Percentiles rank a stretch among this genome's conserved stretches.
Conservation (phyloP, 2,329 filamentous ascomycete genomes). For the Pestalotiopsis sp. region DNA sequence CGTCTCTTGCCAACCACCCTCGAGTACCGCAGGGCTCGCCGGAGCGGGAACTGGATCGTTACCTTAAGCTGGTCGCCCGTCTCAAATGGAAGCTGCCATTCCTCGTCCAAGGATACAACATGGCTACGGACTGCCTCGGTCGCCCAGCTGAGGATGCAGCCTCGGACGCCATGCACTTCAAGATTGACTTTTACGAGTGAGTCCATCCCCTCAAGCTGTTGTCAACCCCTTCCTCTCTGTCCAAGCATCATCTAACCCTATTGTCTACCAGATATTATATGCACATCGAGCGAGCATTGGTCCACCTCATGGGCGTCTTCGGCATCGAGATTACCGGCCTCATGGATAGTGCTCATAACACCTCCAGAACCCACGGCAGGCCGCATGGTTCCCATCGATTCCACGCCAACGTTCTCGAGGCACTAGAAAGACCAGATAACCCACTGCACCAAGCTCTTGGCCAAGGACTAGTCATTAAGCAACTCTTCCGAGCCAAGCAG, state of each 20-base stretch:
- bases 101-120: constrained; percentile 57
- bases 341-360: constrained; percentile 12
- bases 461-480: constrained; percentile 53
- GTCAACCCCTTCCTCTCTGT: no score
- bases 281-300: constrained; percentile 70
- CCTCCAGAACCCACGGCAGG: constrained; percentile 13
- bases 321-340: constrained; percentile 50
- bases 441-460: constrained; percentile 62
- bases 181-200: constrained; percentile 75
- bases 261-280: constrained; percentile 55
- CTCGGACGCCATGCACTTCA: constrained; percentile 66
- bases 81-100: constrained; percentile 67
- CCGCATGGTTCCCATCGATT: constrained; percentile 50
- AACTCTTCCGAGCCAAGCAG: constrained; percentile 68
- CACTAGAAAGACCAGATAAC: constrained; percentile 58
- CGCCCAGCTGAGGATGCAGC: constrained; percentile 35
- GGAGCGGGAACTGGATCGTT: constrained; percentile 51
- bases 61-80: constrained; percentile 62
- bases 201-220: neutral
- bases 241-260: neutral
- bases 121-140: constrained; percentile 44
- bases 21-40: neutral
- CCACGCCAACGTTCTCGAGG: constrained; percentile 70
- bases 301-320: constrained; percentile 67
- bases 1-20: neutral